Percentiles rank a stretch among this genome's conserved stretches.
phyloP scores from a whole-genome alignment of 768 basidiomycete genomes.

The Rhodotorula kratochvilovae region DNA sequence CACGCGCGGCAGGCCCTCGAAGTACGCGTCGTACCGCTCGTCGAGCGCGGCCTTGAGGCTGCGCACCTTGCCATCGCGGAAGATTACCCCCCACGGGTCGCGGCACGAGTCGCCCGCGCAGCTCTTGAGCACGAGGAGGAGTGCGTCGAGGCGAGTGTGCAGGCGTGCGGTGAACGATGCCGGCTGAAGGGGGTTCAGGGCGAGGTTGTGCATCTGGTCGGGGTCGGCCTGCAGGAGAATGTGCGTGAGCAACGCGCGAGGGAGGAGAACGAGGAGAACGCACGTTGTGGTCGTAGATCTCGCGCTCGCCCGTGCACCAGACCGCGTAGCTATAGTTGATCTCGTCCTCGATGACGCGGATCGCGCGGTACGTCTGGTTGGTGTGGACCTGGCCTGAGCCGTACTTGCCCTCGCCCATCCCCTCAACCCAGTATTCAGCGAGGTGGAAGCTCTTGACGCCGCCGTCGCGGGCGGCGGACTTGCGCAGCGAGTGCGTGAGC shows the following conservation, averaged over 20 bases:
- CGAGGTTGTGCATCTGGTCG: constrained; percentile 37
- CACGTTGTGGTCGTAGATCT: constrained; percentile 34
- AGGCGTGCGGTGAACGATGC: constrained; percentile 1
- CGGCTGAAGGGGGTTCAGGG: background rate
- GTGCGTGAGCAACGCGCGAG: background rate
- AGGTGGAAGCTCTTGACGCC: constrained; percentile 6
- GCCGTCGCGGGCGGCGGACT: background rate
- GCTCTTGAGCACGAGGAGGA: constrained; percentile 36
- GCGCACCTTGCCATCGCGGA: constrained; percentile 15
- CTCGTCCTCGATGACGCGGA: constrained; percentile 29
- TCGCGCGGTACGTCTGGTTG: constrained; percentile 32
- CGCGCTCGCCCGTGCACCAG: constrained; percentile 41
- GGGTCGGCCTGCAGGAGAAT: constrained; percentile 10
- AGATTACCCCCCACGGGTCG: constrained; percentile 17
- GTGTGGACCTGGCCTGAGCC: constrained; percentile 1
- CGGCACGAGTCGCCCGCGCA: constrained; percentile 33
- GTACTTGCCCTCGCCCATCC: constrained; percentile 20
- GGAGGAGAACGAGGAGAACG: background rate
- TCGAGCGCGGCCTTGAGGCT: constrained; percentile 22
- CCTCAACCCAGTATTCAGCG: constrained; percentile 24
- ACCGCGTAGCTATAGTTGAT: constrained; percentile 29
- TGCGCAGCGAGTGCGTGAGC: background rate
- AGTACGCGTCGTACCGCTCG: constrained; percentile 27
- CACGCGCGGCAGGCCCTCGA: constrained; percentile 32
- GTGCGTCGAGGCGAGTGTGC: constrained; percentile 29